A percentile compares a stretch with the other conserved stretches of the same genome.
Evolutionary conservation across 345 rosid genomes (phyloP).

Genomic region (Arabidopsis suecica): DNA sequence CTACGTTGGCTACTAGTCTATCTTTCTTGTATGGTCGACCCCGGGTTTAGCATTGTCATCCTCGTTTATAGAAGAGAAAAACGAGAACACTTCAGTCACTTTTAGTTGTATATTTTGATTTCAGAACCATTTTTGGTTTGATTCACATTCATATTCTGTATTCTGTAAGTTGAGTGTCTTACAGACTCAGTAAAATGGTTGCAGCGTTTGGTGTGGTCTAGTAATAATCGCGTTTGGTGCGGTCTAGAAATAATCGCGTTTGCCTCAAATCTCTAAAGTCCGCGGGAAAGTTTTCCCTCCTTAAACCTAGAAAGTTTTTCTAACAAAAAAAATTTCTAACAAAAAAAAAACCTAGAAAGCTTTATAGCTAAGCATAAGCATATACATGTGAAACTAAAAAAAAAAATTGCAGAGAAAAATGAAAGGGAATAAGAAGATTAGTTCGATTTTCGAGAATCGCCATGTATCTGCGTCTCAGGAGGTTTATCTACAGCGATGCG

Average conservation of each 20-base stretch:
- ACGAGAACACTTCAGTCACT: not conserved
- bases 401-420: conserved; percentile 15
- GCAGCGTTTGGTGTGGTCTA: conserved; percentile 21
- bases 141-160: too few species aligned
- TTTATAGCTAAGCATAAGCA: not conserved
- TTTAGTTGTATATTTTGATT: conserved; percentile 7
- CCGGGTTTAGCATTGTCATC: not conserved
- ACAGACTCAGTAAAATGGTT: not conserved
- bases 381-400: not conserved
- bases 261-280: not conserved
- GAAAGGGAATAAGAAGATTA: conserved; percentile 8
- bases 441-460: conserved; percentile 28
- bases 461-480: conserved; percentile 36
- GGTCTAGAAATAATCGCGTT: not conserved
- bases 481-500: conserved; percentile 31
- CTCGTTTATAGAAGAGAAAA: not conserved
- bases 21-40: not conserved
- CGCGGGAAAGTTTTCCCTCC: conserved; percentile 31
- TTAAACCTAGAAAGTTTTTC: too few species aligned
- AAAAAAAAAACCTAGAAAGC: conserved; percentile 3
- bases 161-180: too few species aligned
- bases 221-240: not conserved
- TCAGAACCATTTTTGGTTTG: conserved; percentile 6
- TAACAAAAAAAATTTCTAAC: too few species aligned
- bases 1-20: conserved; percentile 72